Conservation (phyloP, 805 yeast species). For the Saccharomycopsis microspora region DNA sequence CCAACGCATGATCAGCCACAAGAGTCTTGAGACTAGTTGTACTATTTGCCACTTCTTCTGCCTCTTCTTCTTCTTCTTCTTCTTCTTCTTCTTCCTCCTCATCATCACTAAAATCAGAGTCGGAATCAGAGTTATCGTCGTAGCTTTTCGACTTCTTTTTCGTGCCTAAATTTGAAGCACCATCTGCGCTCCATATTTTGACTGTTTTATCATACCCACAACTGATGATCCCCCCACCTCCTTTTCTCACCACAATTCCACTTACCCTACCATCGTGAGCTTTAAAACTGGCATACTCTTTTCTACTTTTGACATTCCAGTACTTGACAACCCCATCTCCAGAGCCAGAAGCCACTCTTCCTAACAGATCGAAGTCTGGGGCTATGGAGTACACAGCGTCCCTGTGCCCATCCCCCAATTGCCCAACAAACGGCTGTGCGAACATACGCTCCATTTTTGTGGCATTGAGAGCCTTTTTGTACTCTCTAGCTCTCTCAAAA, state of each 20-base stretch:
- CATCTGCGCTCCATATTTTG: constrained; percentile 75
- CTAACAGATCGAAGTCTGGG: constrained; percentile 57
- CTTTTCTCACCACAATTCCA: constrained; percentile 64
- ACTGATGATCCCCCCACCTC: constrained; percentile 52
- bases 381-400: constrained; percentile 91
- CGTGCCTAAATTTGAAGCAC: constrained; percentile 31
- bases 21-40: constrained; percentile 66
- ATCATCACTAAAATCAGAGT: constrained; percentile 11
- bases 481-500: constrained; percentile 93
- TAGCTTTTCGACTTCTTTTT: constrained; percentile 7
- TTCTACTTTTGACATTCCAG: constrained; percentile 74
- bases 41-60: constrained; percentile 23
- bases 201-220: constrained; percentile 81
- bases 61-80: constrained; percentile 16
- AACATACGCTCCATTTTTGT: constrained; percentile 93
- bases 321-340: constrained; percentile 93
- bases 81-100: constrained; percentile 23
- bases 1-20: constrained; percentile 75
- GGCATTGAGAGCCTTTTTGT: constrained; percentile 88
- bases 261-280: constrained; percentile 88
- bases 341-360: constrained; percentile 78
- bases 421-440: constrained; percentile 96
- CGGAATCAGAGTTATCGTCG: constrained; percentile 5
- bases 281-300: constrained; percentile 63
- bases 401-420: constrained; percentile 86